Conservation (phyloP, 169 alveolate species). For the Eimeria tenella region DNA sequence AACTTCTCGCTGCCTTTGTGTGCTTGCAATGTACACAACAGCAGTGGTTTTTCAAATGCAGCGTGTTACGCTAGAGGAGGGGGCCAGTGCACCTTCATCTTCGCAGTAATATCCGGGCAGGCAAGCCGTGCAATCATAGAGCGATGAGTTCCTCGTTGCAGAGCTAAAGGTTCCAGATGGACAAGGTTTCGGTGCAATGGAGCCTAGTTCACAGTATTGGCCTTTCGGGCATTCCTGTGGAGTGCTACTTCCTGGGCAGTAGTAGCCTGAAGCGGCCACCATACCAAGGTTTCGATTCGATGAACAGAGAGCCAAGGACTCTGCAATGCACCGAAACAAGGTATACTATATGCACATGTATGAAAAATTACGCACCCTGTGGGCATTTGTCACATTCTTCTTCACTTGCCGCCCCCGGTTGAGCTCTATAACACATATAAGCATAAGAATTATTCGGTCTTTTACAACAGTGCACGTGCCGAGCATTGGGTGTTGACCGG, state of each 20-base stretch:
- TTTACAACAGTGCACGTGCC: no score
- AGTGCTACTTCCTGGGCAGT: not conserved
- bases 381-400: conserved; percentile 67
- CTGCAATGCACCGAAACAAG: not conserved
- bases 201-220: conserved; percentile 83
- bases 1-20: no score
- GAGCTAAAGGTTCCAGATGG: conserved; percentile 80
- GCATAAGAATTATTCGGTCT: no score
- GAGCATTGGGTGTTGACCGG: no score
- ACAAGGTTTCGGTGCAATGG: conserved; percentile 80
- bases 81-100: not conserved
- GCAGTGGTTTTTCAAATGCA: not conserved
- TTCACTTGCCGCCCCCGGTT: conserved; percentile 27
- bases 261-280: conserved; percentile 50
- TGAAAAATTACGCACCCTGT: conserved; percentile 18
- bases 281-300: not conserved
- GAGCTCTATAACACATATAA: conserved; percentile 5
- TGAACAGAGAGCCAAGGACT: no score
- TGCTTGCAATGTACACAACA: no score
- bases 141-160: conserved; percentile 18
- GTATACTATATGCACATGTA: not conserved
- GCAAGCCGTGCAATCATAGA: conserved; percentile 69
- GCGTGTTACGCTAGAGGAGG: not conserved
- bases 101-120: conserved; percentile 74
- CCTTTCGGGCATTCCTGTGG: conserved; percentile 81